A percentile compares a stretch with the other conserved stretches of the same genome.
These are phyloP conservation scores for Harringtonia lauricola DNA, from an alignment of 2,329 filamentous ascomycete genomes.

Conservation along the genomic window DNA sequence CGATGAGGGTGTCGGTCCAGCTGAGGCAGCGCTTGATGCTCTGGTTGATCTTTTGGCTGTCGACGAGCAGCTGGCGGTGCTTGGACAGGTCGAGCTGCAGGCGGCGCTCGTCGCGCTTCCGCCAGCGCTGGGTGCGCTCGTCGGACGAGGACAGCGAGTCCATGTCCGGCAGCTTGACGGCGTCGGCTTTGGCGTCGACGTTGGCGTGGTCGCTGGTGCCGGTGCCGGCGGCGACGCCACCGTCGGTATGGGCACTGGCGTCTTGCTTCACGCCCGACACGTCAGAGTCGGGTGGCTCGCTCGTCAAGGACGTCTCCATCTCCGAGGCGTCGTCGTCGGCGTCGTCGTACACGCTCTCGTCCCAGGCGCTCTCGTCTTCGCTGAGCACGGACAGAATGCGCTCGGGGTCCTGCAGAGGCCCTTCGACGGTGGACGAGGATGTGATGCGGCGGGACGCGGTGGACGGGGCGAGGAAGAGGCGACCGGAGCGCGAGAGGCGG, in stretches of 20 bases:
- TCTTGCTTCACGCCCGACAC: slow-evolving; percentile 15
- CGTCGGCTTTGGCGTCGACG: slow-evolving; percentile 20
- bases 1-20: slow-evolving; percentile 85
- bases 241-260: too few species aligned
- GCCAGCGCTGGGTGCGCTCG: slow-evolving; percentile 22
- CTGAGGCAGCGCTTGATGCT: slow-evolving; percentile 81
- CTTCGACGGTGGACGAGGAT: slow-evolving; percentile 30
- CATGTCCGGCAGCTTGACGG: not conserved
- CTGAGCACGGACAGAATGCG: slow-evolving; percentile 38
- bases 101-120: slow-evolving; percentile 64
- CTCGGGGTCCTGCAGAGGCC: slow-evolving; percentile 28
- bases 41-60: slow-evolving; percentile 92
- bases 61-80: slow-evolving; percentile 78
- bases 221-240: too few species aligned
- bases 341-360: slow-evolving; percentile 31
- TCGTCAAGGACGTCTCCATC: slow-evolving; percentile 23
- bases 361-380: slow-evolving; percentile 31
- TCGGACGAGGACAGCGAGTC: slow-evolving; percentile 13
- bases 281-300: too few species aligned
- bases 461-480: slow-evolving; percentile 46
- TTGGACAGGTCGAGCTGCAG: slow-evolving; percentile 78
- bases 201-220: slow-evolving; percentile 10
- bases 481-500: slow-evolving; percentile 72
- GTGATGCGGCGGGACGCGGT: slow-evolving; percentile 26
- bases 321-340: slow-evolving; percentile 17